Evolutionary conservation across 108 stramenopile genomes (phyloP), one percentile per base, ranked within the genome.

Genomic region (Tribonema minus): DNA sequence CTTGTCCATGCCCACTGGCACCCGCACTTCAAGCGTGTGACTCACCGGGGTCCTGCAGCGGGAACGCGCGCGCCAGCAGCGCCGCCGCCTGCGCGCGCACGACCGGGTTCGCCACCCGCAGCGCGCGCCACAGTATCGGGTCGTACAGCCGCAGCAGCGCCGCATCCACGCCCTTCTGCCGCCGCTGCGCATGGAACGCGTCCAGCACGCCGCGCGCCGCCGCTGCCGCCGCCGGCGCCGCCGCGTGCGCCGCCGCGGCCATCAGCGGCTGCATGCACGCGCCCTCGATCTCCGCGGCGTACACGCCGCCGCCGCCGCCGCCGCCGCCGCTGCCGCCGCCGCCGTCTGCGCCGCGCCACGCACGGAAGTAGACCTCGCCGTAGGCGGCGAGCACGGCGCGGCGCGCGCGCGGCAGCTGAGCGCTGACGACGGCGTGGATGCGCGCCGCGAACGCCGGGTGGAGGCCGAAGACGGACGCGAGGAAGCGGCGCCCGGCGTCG

Each of bases 121-220:
- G 78, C 25, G 91, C 84, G 66, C 96, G 82, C 97, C 97, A 98
- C 46, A 98, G 62, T 68, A 96, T 87, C 28, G 95, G 97, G 37
- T 86, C 88, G 70, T 93, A 96, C 41, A 93, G 58, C 0, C 93
- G 89, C 59, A 91, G 75, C 40, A 98, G 84, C 78, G 92, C 78
- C 2, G 67, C 83, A 70, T 95, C 93, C 33, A 96, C 93, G 3
- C 86, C 90, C 25, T 82, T 76, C 30, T 54, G 46, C 46, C 46
- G 9, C 46, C 20, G 9, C 46, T 54, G 46, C 46, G 9, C 46
- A 54, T 54, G 46, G 46, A 54, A 54, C 38, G 46, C 46, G 20
- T 54, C 46, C 46, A 54, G 46, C 46, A 54, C 15, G 15, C 15
- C 46, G 15, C 9, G 61, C 25, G 38, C 37, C 82, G 82, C 20